Base-by-base conservation (phyloP, 1,284 basidiomycete genomes). In the Ustilago hordei region DNA sequence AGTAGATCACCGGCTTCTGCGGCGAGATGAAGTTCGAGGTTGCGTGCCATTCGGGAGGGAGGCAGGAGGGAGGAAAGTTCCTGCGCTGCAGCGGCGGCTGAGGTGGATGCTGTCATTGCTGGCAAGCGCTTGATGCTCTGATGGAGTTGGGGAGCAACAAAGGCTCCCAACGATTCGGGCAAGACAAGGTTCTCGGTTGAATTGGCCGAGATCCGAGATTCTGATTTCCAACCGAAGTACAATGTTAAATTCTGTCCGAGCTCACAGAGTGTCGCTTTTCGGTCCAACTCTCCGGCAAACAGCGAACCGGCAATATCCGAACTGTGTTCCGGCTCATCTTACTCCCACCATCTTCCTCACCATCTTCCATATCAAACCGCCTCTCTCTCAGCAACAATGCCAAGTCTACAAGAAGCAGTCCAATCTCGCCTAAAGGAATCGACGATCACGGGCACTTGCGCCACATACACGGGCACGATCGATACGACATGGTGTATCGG, bases 1-100 rank as follows among this genome's bases (percentile, higher is more conserved):
- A 61, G 35, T 2, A 75, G 23, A 45, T 85, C 75, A 28, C 80
- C 79, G 0, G 48, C 32, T 56, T 68, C 81, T 41, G 78, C 70
- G 6, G 83, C 82, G 13, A 68, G 74, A 41, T 80, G 76, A 28
- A 84, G 73, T 34, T 64, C 59, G 32, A 76, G 54, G 59, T 84
- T 82, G 52, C 72, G 76, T 5, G 72, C 70, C 23, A 80, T 55
- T 8, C 82, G 78, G 6, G 66, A 65, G 1, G 63, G 47, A 5
- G 77, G 59, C 2, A 79, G 73, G 43, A 70, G 39, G n/a, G 60
- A 41, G 36, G 65, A 61, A 32, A 74, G 5, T 17, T 52, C 59
- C 8, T 64, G 61, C 1, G 73, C 73, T n/a, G 43, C 43, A 12
- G 60, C 19, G 8, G 62, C 28, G 13, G 69, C 55, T 28, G 60